Evolutionary conservation across 208 protist species (phyloP).

Genomic region (Leishmania lainsoni): DNA sequence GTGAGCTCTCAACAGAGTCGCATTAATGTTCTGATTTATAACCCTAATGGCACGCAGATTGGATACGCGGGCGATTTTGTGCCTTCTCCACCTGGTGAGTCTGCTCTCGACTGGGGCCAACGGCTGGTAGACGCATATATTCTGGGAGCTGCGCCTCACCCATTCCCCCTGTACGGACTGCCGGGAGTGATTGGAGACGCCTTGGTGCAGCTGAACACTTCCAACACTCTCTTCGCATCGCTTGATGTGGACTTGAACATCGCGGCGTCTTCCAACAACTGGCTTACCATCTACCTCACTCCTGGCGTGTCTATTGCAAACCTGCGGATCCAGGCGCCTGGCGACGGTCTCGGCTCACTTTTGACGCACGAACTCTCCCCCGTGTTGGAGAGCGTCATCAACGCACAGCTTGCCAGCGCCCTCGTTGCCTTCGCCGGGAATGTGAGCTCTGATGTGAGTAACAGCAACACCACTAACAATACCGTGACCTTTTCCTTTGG

Average conservation of each 20-base stretch:
- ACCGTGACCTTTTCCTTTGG: constrained; percentile 20
- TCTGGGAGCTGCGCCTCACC: background rate
- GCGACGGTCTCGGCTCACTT: constrained; percentile 3
- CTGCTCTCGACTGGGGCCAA: constrained; percentile 9
- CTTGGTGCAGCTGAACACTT: background rate
- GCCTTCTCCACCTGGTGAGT: background rate
- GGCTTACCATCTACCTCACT: constrained; percentile 17
- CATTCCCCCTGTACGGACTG: constrained; percentile 17
- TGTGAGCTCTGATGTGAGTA: background rate
- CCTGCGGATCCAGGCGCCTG: background rate
- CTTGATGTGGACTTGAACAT: constrained; percentile 10
- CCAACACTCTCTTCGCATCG: background rate
- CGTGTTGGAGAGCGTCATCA: background rate
- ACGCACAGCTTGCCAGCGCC: constrained; percentile 1
- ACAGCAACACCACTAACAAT: background rate
- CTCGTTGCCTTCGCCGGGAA: background rate
- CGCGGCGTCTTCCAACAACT: constrained; percentile 14
- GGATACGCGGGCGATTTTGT: constrained; percentile 9
- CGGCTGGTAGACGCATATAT: constrained; percentile 19
- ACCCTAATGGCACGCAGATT: background rate
- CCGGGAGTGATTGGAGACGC: constrained; percentile 5
- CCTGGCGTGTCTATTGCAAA: constrained; percentile 11
- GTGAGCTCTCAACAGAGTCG: background rate
- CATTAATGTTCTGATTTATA: background rate
- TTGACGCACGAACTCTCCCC: constrained; percentile 3